Base-by-base conservation (phyloP, 1,284 basidiomycete species). In the Acaromyces ingoldii region DNA sequence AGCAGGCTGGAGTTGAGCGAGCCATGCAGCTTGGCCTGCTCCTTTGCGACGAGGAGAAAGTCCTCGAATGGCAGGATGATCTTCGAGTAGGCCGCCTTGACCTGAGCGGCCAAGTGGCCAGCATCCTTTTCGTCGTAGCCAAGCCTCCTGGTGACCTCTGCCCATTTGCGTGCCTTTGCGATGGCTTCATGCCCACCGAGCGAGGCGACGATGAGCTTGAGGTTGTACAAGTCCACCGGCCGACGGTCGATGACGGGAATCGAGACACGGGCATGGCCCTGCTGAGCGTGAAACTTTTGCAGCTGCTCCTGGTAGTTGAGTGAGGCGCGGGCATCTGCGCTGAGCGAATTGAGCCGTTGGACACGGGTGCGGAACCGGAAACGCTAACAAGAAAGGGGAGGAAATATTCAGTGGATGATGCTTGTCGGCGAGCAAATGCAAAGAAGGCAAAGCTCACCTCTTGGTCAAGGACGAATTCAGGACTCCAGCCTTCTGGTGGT, bases 321-420 rank as follows among this genome's bases (percentile, higher is more conserved):
- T 76, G 95, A 93, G 38, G 93, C 93, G 61, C 95, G 82, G 48
- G 91, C 92, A 46, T 91, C 89, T 13, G 95, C 95, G 78, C 96
- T 93, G 65, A 99, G 91, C 61, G 90, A 91, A 77, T 97, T 97
- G 69, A 99, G 82, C 53, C 88, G 84, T 78, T 97, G 92, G 44
- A 97, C 79, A 46, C 95, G 85, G 45, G 93, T 98, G 77, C 89
- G 91, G 80, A 99, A 99, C 60, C 88, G 87, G 78, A 91, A 92
- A 55, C 80, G 80, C 88, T 93, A 77, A 44, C 58, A 59, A 71
- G 62, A 59, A 49, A 49, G 25, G 38, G 19, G 22, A 92, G 45
- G 91, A 89, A 13, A 95, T 95, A 78, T 96, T 92, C 65, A 99
- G 91, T 61, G 90, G 91, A 77, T 97, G 97, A 69, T 98, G 82